Conservation (phyloP, 2,329 filamentous ascomycete genomes). For the Claviceps sp. region DNA sequence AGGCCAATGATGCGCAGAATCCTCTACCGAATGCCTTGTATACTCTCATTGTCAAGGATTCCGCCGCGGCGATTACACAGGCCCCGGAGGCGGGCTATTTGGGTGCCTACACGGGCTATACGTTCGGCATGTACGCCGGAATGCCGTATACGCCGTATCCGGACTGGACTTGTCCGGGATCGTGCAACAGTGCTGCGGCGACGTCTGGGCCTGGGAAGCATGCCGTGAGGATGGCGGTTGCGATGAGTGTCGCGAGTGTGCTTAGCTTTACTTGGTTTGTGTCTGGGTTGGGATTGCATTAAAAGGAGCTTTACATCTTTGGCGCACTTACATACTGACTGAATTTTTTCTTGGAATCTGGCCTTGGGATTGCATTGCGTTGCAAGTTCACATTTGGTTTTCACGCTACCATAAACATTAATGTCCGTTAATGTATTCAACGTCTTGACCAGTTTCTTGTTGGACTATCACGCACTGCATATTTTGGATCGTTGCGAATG, state of each 20-base stretch:
- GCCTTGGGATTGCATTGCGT: too few relatives aligned
- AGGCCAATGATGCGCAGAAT: conserved; percentile 29
- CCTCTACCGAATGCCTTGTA: conserved; percentile 43
- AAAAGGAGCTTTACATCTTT: not conserved
- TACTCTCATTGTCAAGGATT: conserved; percentile 49
- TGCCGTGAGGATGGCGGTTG: conserved; percentile 35
- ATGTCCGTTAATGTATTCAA: too few relatives aligned
- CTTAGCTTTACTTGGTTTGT: conserved; percentile 54
- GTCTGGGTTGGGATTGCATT: conserved; percentile 31
- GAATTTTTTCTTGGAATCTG: too few relatives aligned
- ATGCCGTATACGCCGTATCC: conserved; percentile 36
- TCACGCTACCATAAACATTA: too few relatives aligned
- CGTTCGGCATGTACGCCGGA: conserved; percentile 44
- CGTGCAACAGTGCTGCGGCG: conserved; percentile 43
- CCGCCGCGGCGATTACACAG: conserved; percentile 36
- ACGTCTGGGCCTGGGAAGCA: conserved; percentile 31
- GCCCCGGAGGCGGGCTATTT: conserved; percentile 43
- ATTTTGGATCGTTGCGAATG: too few relatives aligned
- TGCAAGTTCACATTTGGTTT: too few relatives aligned
- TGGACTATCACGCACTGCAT: too few relatives aligned
- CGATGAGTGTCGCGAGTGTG: conserved; percentile 43
- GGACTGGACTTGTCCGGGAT: conserved; percentile 43
- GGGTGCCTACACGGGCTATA: conserved; percentile 31
- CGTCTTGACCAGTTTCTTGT: too few relatives aligned
- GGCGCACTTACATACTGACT: too few relatives aligned